phyloP scores from a whole-genome alignment of 2,329 filamentous ascomycete genomes.

The Aurifilum marmelostoma region DNA sequence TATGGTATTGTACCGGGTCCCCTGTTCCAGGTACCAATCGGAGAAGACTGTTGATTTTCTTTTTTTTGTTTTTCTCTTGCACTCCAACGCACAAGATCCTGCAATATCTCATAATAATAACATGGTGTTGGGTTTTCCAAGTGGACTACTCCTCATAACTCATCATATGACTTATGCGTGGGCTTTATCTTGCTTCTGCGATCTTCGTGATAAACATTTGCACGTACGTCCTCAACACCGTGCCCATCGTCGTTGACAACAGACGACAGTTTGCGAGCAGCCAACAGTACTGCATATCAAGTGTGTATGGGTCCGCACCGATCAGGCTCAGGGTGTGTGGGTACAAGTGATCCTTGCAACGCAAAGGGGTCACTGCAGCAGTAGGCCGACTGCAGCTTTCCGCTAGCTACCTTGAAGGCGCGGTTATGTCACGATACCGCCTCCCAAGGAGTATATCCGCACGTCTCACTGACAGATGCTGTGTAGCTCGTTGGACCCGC shows the following conservation, averaged over 20 bases:
- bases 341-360: slow-evolving; percentile 14
- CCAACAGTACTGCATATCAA: slow-evolving; percentile 11
- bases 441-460: slow-evolving; percentile 15
- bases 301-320: slow-evolving; percentile 11
- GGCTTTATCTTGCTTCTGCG: background rate
- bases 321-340: slow-evolving; percentile 5
- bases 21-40: background rate
- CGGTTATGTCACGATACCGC: slow-evolving; percentile 16
- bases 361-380: background rate
- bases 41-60: background rate
- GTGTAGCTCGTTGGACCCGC: slow-evolving; percentile 14
- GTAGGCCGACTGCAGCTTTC: slow-evolving; percentile 21
- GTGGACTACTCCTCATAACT: background rate
- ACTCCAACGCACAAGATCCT: background rate
- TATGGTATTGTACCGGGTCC: background rate
- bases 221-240: slow-evolving; percentile 5
- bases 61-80: background rate
- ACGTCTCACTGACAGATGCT: slow-evolving; percentile 19
- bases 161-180: background rate
- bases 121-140: background rate
- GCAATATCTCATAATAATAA: background rate
- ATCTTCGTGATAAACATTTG: background rate
- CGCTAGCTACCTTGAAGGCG: slow-evolving; percentile 17
- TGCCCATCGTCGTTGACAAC: background rate
- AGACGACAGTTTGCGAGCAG: slow-evolving; percentile 6